These are phyloP conservation scores for Lachancea cidri DNA, from an alignment of 805 yeast genomes.

Conservation along the genomic window DNA sequence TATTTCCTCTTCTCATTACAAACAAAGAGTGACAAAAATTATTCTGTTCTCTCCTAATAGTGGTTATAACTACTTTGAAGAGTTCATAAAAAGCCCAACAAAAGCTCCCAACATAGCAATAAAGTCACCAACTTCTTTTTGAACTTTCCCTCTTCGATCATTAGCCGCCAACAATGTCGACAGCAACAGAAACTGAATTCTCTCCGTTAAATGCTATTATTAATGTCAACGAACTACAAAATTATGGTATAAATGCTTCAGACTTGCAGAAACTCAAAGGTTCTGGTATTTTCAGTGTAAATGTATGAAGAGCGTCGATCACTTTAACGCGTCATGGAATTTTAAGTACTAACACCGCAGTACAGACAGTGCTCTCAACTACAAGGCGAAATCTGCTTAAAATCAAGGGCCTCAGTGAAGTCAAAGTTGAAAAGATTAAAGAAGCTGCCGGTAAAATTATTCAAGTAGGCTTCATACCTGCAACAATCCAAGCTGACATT, in stretches of 20 bases:
- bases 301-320: conserved; percentile 38
- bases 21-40: too few relatives aligned
- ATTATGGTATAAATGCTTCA: conserved; percentile 65
- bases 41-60: too few relatives aligned
- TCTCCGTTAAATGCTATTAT: conserved; percentile 23
- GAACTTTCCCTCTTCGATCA: too few relatives aligned
- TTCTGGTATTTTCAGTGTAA: conserved; percentile 63
- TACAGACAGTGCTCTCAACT: conserved; percentile 48
- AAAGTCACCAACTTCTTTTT: too few relatives aligned
- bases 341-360: neutral
- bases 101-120: too few relatives aligned
- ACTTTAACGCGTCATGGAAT: conserved; percentile 9
- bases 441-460: conserved; percentile 64
- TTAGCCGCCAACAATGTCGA: conserved; percentile 13
- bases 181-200: conserved; percentile 20
- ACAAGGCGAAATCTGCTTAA: conserved; percentile 59
- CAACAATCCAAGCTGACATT: conserved; percentile 59
- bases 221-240: conserved; percentile 48
- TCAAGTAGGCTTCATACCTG: conserved; percentile 69
- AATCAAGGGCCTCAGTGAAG: conserved; percentile 69
- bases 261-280: conserved; percentile 64
- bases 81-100: too few relatives aligned
- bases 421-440: conserved; percentile 71
- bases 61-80: too few relatives aligned
- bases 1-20: too few relatives aligned